phyloP scores from a whole-genome alignment of 805 yeast genomes.

The Suhomyces pyralidae region DNA sequence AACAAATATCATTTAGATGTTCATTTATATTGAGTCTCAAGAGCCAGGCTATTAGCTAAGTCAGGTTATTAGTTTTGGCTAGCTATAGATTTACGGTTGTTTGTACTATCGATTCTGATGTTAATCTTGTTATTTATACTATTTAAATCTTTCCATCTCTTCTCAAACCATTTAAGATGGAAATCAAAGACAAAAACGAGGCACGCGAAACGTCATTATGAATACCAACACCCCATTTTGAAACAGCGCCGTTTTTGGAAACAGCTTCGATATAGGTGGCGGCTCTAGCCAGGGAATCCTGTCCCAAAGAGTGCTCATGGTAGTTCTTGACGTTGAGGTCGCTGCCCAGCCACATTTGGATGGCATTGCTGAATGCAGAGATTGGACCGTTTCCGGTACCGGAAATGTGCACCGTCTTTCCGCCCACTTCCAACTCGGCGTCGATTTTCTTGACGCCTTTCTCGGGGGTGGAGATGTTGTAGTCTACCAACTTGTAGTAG shows the following conservation, averaged over 20 bases:
- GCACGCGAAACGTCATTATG: conserved; percentile 89
- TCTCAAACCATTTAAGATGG: conserved; percentile 54
- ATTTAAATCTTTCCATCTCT: conserved; percentile 7
- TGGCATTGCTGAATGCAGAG: conserved; percentile 68
- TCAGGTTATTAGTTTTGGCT: too few relatives aligned
- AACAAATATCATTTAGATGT: too few relatives aligned
- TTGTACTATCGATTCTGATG: too few relatives aligned
- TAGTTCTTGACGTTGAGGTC: conserved; percentile 63
- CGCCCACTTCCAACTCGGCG: conserved; percentile 50
- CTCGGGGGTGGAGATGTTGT: conserved; percentile 41
- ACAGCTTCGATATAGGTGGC: conserved; percentile 59
- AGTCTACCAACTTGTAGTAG: conserved; percentile 43
- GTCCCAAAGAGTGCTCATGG: conserved; percentile 78
- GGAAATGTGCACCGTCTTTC: conserved; percentile 33
- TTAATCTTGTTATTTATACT: background rate
- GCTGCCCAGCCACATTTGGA: conserved; percentile 46
- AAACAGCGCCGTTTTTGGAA: conserved; percentile 18
- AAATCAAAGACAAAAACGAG: conserved; percentile 64
- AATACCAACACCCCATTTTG: conserved; percentile 88
- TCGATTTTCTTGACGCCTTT: conserved; percentile 43
- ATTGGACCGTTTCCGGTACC: conserved; percentile 85
- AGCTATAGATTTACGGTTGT: too few relatives aligned
- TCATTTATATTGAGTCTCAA: too few relatives aligned
- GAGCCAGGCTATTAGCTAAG: too few relatives aligned
- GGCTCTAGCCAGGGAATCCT: conserved; percentile 67